Percentiles rank a stretch among this genome's conserved stretches.
phyloP scores from a whole-genome alignment of 495 filamentous ascomycete genomes.

The Podospora pseudoanserina region DNA sequence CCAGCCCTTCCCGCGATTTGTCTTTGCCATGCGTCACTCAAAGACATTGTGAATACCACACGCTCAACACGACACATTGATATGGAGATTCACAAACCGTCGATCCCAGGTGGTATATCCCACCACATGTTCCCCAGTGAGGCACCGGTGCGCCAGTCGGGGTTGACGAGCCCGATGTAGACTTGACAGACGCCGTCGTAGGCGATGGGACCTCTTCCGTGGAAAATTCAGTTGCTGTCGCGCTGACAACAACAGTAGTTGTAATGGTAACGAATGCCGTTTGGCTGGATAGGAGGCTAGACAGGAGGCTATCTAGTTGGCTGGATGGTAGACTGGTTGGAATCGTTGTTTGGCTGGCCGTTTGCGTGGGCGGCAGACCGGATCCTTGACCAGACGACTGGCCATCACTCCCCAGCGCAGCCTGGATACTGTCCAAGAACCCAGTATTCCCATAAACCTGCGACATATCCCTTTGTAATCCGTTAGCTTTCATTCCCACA shows the following conservation, averaged over 20 bases:
- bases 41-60: constrained; percentile 37
- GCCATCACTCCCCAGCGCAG: constrained; percentile 23
- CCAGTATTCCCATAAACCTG: constrained; percentile 58
- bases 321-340: neutral
- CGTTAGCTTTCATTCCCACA: neutral
- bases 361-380: neutral
- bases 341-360: neutral
- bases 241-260: neutral
- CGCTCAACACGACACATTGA: constrained; percentile 25
- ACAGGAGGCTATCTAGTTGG: neutral
- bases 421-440: constrained; percentile 47
- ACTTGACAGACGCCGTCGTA: constrained; percentile 6
- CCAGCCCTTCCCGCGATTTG: neutral
- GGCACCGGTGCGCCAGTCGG: constrained; percentile 21
- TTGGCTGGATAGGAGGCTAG: neutral
- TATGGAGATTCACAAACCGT: constrained; percentile 39
- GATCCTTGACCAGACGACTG: neutral
- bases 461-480: constrained; percentile 49
- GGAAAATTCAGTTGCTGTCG: constrained; percentile 15
- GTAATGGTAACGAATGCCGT: neutral
- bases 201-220: constrained; percentile 15
- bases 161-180: constrained; percentile 8
- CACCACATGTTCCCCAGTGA: constrained; percentile 45
- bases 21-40: constrained; percentile 11
- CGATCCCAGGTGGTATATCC: constrained; percentile 35